phyloP scores from a whole-genome alignment of 257 asterid species.

The Vinca minor region DNA sequence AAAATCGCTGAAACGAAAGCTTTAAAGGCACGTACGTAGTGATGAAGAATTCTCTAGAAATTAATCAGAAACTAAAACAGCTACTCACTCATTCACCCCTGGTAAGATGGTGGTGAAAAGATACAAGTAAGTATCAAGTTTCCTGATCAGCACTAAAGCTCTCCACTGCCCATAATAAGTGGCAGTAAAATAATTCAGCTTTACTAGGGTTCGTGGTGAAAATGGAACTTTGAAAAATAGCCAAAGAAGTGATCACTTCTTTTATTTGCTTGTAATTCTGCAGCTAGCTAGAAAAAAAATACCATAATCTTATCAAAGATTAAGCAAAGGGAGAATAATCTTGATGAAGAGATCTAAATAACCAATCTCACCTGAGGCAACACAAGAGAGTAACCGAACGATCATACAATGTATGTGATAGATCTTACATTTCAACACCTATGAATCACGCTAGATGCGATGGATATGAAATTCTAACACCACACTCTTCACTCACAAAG shows the following conservation, averaged over 20 bases:
- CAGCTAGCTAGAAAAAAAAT: background rate
- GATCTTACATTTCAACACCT: too few relatives aligned
- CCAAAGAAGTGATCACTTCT: background rate
- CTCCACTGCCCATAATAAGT: background rate
- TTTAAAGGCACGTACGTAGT: too few relatives aligned
- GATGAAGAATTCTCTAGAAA: background rate
- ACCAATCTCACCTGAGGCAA: too few relatives aligned
- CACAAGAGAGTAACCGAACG: too few relatives aligned
- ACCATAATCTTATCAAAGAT: background rate
- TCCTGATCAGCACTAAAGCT: slow-evolving; percentile 7
- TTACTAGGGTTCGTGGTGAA: background rate
- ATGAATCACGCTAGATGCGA: too few relatives aligned
- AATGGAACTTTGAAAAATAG: background rate
- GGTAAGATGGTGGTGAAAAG: slow-evolving; percentile 3
- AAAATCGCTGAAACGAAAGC: too few relatives aligned
- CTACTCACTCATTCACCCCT: slow-evolving; percentile 15
- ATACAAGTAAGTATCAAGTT: background rate
- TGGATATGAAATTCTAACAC: too few relatives aligned
- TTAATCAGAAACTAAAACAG: slow-evolving; percentile 6
- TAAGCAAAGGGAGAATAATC: slow-evolving; percentile 19
- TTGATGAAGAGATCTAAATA: too few relatives aligned
- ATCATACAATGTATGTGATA: too few relatives aligned
- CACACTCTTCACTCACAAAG: too few relatives aligned
- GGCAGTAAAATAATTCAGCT: background rate
- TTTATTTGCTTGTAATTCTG: background rate